Conservation (phyloP, 2,329 filamentous ascomycete genomes). For the Colletotrichum sp. region DNA sequence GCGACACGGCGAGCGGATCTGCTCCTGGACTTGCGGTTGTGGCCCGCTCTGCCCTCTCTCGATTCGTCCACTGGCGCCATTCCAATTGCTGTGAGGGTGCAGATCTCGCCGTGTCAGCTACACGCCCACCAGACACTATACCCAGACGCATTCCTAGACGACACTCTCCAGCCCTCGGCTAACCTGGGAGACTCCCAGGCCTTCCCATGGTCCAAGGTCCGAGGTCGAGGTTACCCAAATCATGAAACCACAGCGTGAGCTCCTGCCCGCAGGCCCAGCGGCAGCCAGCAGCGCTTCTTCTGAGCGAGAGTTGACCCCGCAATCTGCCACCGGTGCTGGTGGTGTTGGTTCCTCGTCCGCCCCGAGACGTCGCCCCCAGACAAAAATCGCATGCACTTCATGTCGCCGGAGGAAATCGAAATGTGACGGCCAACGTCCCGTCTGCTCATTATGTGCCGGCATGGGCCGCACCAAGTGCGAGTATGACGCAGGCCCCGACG, state of each 20-base stretch:
- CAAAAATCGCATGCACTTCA: constrained; percentile 20
- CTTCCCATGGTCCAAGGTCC: neutral
- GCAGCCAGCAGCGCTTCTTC: constrained; percentile 8
- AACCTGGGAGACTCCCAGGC: neutral
- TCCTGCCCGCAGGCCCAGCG: constrained; percentile 17
- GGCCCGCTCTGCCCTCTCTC: constrained; percentile 18
- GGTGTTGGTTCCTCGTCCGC: neutral
- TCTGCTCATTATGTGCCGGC: constrained; percentile 20
- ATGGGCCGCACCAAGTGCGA: constrained; percentile 20
- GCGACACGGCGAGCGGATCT: constrained; percentile 16
- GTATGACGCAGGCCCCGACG: constrained; percentile 22
- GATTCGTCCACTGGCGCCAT: constrained; percentile 16
- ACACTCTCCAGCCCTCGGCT: neutral
- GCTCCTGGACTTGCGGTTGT: neutral
- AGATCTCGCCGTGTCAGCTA: constrained; percentile 5
- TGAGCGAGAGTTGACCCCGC: constrained; percentile 11
- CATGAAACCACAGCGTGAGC: constrained; percentile 22
- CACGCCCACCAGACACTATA: neutral
- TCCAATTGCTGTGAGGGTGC: neutral
- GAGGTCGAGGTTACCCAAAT: neutral
- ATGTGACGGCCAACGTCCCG: constrained; percentile 20
- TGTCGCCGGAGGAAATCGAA: constrained; percentile 21
- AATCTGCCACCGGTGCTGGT: neutral
- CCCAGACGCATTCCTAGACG: neutral
- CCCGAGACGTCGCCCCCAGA: constrained; percentile 18